Evolutionary conservation across 164 flowering plant species (phyloP), one percentile per base, ranked within the genome.

Genomic region (Platanus orientalis): DNA sequence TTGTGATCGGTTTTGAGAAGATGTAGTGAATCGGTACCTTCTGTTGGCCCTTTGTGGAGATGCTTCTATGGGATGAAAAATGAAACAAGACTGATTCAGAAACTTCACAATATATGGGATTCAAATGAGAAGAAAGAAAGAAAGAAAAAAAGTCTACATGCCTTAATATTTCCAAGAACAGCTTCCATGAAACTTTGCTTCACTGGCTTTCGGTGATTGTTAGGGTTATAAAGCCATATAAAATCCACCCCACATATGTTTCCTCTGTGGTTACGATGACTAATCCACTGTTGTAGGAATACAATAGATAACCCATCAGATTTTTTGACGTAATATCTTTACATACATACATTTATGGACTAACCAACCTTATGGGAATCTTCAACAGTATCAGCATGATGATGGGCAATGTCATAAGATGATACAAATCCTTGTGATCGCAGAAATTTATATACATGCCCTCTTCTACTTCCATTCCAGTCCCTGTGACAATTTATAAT

Each of bases 201-300:
- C 39, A 73, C 56, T 17, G 69, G 69, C 60, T 61, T 73, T 48
- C 56, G 53, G 42, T 23, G 53, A 54, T 48, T 64, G 50, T 52
- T 40, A 24, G 76, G 76, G 39, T 73, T 73, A 20, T 50, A 68
- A 21, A 73, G 76, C 76, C 72, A 73, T 19, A 73, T 68, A 34
- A 73, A 73, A 64, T 73, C 76, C 58, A 73, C 76, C 19, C 66
- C 76, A 32, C 76, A 73, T 42, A 68, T 25, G 20, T 73, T 73
- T 42, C 76, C 76, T 68, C 76, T 64, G 49, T 73, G 76, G 52
- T 73, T 73, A 30, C 65, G 76, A 52, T 73, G 76, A 61, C 76
- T 73, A 45, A 73, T 40, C 76, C 76, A 73, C 76, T 73, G 62
- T 36, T 44, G 49, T 14, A 39, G 17, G 20, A 32, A 54, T 28